These are phyloP conservation scores for Cyclostephanos invisitatus DNA, from an alignment of 108 stramenopile species.

Conservation along the genomic window DNA sequence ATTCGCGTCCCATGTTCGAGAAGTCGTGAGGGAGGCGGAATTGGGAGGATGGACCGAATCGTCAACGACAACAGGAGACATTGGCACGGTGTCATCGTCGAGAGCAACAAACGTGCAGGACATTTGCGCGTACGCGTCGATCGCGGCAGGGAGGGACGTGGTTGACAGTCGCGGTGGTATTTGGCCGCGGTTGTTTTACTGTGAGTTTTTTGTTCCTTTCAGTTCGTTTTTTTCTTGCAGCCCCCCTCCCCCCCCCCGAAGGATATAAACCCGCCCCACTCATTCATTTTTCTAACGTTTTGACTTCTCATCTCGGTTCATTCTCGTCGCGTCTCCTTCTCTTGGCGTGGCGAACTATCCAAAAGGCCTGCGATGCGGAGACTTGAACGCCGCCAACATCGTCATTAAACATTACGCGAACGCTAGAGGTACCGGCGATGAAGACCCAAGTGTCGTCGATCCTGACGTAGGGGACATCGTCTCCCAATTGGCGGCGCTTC, in stretches of 20 bases:
- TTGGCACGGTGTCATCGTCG: not conserved
- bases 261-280: not conserved
- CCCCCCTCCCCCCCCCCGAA: not conserved
- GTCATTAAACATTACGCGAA: constrained; percentile 13
- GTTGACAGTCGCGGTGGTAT: constrained; percentile 28
- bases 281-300: not conserved
- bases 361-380: constrained; percentile 16
- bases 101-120: constrained; percentile 24
- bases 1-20: constrained; percentile 26
- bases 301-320: not conserved
- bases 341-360: not conserved
- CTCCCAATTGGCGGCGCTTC: constrained; percentile 22
- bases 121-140: constrained; percentile 24
- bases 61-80: not conserved
- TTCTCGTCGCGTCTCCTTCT: not conserved
- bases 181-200: constrained; percentile 42
- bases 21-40: constrained; percentile 31
- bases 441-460: constrained; percentile 23
- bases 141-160: constrained; percentile 30
- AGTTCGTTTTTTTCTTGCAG: not conserved
- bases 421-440: not conserved
- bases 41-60: constrained; percentile 4
- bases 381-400: constrained; percentile 11
- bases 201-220: constrained; percentile 13
- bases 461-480: constrained; percentile 25